Conservation (phyloP, 148 eudicot genomes). For the Rhododendron ovatum region DNA sequence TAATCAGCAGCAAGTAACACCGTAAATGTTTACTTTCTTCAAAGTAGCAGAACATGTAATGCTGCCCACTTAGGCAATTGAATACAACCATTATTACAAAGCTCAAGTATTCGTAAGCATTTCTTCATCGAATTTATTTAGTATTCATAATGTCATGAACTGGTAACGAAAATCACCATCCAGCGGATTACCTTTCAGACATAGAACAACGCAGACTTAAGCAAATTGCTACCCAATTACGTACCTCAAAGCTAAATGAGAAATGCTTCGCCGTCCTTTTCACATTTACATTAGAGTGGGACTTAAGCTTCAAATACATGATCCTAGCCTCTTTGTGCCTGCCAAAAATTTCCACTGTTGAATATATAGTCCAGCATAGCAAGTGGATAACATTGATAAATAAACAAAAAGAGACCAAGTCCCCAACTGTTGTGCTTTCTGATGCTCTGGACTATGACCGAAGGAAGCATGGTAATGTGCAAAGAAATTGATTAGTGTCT, state of each 20-base stretch:
- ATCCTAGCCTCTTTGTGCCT: constrained; percentile 70
- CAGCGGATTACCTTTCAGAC: background rate
- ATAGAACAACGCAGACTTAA: background rate
- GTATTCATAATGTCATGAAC: background rate
- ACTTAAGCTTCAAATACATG: constrained; percentile 85
- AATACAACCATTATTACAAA: background rate
- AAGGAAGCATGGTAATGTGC: background rate
- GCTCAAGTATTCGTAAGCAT: background rate
- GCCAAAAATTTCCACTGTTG: constrained; percentile 18
- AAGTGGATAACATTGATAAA: background rate
- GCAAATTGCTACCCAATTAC: background rate
- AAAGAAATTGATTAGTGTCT: background rate
- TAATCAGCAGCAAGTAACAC: background rate
- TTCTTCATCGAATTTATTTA: background rate
- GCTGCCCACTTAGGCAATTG: background rate
- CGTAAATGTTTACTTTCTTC: background rate
- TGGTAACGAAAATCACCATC: background rate
- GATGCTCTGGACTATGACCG: background rate
- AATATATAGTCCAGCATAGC: background rate
- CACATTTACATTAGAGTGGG: constrained; percentile 71
- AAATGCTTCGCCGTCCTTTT: constrained; percentile 74
- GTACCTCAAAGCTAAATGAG: constrained; percentile 71
- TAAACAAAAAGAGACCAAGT: background rate
- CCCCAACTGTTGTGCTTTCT: background rate
- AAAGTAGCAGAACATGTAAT: background rate